Evolutionary conservation across 805 yeast species (phyloP).

Genomic region (Yarrowia sp.): DNA sequence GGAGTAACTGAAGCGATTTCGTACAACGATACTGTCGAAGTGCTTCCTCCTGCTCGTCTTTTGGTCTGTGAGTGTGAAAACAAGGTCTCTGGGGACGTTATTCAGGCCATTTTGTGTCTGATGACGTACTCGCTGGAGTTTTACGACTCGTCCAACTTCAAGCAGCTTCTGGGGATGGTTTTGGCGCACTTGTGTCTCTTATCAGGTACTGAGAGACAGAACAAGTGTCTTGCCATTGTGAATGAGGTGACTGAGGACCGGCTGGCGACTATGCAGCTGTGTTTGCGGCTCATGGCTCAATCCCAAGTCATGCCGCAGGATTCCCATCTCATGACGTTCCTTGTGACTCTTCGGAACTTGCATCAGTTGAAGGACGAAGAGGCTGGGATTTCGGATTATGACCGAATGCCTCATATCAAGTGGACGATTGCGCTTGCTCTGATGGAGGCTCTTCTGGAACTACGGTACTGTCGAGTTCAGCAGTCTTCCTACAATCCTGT

Average conservation of each 20-base stretch:
- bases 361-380: not conserved
- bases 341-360: not conserved
- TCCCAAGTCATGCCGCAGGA: not conserved
- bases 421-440: not conserved
- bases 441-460: not conserved
- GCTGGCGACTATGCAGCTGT: not conserved
- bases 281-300: not conserved
- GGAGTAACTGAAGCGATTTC: not conserved
- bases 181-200: not conserved
- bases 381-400: not conserved
- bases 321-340: not conserved
- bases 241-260: not conserved
- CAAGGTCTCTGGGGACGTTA: not conserved
- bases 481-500: conserved; percentile 1
- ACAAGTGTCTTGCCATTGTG: not conserved
- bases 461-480: conserved; percentile 1
- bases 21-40: not conserved
- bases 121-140: not conserved
- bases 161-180: not conserved
- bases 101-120: not conserved
- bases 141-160: not conserved
- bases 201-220: not conserved
- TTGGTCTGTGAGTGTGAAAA: not conserved
- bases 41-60: not conserved
- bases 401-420: not conserved